A percentile compares a stretch with the other conserved stretches of the same genome.
These are phyloP conservation scores for Carex myosuroides DNA, from an alignment of 176 grass and related monocot genomes.

Conservation along the genomic window DNA sequence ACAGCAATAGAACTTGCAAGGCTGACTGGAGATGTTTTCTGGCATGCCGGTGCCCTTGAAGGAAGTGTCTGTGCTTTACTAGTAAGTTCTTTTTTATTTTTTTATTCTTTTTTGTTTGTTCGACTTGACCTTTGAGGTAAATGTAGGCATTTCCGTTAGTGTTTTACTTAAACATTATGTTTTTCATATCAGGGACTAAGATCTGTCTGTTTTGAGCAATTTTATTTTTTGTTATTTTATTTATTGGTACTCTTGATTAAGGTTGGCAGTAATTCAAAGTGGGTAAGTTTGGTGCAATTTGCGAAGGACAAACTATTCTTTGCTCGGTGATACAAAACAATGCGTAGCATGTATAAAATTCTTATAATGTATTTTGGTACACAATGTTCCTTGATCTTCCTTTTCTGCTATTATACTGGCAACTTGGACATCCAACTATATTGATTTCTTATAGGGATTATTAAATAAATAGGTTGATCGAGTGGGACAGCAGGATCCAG, in stretches of 20 bases:
- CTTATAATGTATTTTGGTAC: background rate
- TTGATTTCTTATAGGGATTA: slow-evolving; percentile 20
- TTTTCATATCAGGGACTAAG: background rate
- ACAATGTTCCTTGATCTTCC: background rate
- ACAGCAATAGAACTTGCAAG: slow-evolving; percentile 93
- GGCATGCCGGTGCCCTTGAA: slow-evolving; percentile 98
- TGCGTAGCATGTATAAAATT: background rate
- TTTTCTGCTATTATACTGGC: background rate
- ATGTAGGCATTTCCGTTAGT: background rate
- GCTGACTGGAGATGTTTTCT: slow-evolving; percentile 98
- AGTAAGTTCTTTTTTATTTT: slow-evolving; percentile 34
- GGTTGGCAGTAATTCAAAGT: background rate
- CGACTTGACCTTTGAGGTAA: background rate
- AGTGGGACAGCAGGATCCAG: slow-evolving; percentile 62
- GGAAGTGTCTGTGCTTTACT: slow-evolving; percentile 88
- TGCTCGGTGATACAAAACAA: background rate
- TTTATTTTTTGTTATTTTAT: background rate
- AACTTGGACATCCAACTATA: background rate
- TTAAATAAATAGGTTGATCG: slow-evolving; percentile 57
- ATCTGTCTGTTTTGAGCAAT: background rate
- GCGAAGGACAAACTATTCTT: background rate
- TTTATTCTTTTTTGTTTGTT: background rate
- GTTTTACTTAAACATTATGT: background rate
- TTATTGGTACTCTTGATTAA: background rate
- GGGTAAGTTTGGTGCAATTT: background rate